These are phyloP conservation scores for Sindora glabra DNA, from an alignment of 306 rosid genomes.

Conservation along the genomic window DNA sequence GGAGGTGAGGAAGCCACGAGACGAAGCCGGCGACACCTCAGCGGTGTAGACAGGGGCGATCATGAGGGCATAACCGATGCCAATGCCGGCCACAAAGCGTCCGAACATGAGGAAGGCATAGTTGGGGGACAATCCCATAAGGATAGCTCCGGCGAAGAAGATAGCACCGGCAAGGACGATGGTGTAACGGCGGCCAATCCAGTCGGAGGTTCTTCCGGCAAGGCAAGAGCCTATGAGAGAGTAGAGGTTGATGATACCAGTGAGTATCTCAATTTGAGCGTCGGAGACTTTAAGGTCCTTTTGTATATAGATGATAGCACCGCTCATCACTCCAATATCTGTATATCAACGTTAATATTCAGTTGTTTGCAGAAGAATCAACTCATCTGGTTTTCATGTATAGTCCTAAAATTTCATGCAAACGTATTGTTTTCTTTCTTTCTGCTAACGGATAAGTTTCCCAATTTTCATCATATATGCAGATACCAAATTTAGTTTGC, in stretches of 20 bases:
- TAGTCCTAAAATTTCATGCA: not conserved
- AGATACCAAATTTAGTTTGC: not conserved
- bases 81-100: conserved; percentile 77
- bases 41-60: conserved; percentile 88
- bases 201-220: conserved; percentile 84
- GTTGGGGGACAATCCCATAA: conserved; percentile 89
- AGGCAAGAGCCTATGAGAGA: conserved; percentile 61
- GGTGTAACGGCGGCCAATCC: conserved; percentile 88
- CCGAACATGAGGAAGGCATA: conserved; percentile 80
- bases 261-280: conserved; percentile 43
- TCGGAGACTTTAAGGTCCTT: conserved; percentile 45
- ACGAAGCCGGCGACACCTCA: conserved; percentile 68
- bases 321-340: conserved; percentile 98
- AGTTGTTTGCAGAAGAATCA: too few species aligned
- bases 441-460: not conserved
- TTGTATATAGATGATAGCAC: conserved; percentile 54
- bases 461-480: not conserved
- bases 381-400: too few species aligned
- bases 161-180: conserved; percentile 60
- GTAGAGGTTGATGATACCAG: conserved; percentile 66
- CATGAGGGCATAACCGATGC: conserved; percentile 81
- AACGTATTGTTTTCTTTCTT: too few species aligned
- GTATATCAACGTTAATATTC: not conserved
- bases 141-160: conserved; percentile 70
- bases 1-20: conserved; percentile 85